Conservation (phyloP, 768 basidiomycete species). For the Leccinellum rugosiceps region DNA sequence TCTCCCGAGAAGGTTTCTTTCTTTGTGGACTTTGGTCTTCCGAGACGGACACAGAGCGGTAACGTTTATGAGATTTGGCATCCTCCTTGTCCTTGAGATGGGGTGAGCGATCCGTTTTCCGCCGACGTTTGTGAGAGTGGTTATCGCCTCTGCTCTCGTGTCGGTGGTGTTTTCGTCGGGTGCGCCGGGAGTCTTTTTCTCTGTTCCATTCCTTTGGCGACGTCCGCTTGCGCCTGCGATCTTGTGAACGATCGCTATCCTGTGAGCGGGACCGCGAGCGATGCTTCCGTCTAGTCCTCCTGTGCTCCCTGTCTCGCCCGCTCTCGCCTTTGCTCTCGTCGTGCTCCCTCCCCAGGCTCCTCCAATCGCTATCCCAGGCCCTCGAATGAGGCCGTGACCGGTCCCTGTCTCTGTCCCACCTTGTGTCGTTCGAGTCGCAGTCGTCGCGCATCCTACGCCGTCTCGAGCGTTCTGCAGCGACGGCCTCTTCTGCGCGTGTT, state of each 20-base stretch:
- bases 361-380: conserved; percentile 43
- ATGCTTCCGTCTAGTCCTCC: conserved; percentile 21
- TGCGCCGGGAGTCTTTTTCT: conserved; percentile 9
- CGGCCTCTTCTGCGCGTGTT: conserved; percentile 73
- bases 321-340: conserved; percentile 36
- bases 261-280: conserved; percentile 32
- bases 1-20: conserved; percentile 4
- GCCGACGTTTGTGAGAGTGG: conserved; percentile 19
- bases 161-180: conserved; percentile 26
- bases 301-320: conserved; percentile 17
- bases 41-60: conserved; percentile 11
- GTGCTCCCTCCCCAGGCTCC: conserved; percentile 41
- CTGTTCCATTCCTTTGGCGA: conserved; percentile 14
- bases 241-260: conserved; percentile 15
- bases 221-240: conserved; percentile 19
- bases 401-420: conserved; percentile 42
- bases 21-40: conserved; percentile 10
- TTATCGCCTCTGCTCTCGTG: conserved; percentile 21
- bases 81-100: conserved; percentile 1
- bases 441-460: conserved; percentile 33
- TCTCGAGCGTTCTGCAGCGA: conserved; percentile 57
- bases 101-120: conserved; percentile 17
- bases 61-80: conserved; percentile 11
- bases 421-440: conserved; percentile 28
- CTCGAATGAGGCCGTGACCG: conserved; percentile 41